Conservation (phyloP, 2,329 filamentous ascomycete genomes). For the Clarireedia hainanense region DNA sequence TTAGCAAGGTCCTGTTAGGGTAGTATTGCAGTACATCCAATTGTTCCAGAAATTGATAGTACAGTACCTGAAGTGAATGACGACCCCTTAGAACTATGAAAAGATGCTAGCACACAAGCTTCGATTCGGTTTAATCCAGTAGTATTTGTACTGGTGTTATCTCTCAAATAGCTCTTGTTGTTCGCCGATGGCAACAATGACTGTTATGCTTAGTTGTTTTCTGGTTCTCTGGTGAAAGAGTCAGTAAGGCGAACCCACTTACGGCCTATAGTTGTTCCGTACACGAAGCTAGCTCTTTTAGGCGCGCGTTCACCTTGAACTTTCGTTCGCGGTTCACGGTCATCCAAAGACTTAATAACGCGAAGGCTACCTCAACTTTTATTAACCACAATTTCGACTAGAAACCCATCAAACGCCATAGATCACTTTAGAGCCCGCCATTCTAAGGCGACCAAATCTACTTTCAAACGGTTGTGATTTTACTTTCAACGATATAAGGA, state of each 20-base stretch:
- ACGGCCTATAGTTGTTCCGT: conserved; percentile 1
- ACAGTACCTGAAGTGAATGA: conserved; percentile 1
- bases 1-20: conserved; percentile 2
- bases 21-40: not conserved
- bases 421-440: conserved; percentile 6
- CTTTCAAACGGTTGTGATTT: not conserved
- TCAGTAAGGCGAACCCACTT: not conserved
- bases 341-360: not conserved
- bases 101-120: not conserved
- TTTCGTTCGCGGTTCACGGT: conserved; percentile 3
- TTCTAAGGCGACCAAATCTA: conserved; percentile 12
- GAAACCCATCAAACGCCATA: conserved; percentile 5
- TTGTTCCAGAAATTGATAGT: not conserved
- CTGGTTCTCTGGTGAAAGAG: not conserved
- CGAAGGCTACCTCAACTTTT: conserved; percentile 8
- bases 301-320: not conserved
- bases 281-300: not conserved
- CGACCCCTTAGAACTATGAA: not conserved
- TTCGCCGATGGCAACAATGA: not conserved
- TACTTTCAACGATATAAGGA: conserved; percentile 13
- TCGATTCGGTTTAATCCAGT: not conserved
- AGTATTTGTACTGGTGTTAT: no score
- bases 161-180: no score
- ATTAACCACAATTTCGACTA: conserved; percentile 7
- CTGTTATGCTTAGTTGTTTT: not conserved